These are phyloP conservation scores for Penicillium sp. DNA, from an alignment of 2,329 filamentous ascomycete species.

Conservation along the genomic window DNA sequence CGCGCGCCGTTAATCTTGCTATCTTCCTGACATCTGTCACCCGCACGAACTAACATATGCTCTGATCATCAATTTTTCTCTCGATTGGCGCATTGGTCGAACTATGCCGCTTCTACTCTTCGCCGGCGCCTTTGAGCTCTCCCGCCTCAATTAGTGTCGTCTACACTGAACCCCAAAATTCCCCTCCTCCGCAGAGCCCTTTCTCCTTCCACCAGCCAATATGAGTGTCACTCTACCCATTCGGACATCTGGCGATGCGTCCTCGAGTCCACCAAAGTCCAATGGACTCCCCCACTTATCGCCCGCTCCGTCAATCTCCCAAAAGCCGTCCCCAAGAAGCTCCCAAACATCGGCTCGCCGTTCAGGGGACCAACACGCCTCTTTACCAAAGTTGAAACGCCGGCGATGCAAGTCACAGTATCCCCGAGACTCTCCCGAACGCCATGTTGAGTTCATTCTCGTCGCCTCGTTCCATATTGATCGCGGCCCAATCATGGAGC, in stretches of 20 bases:
- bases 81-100: slow-evolving; percentile 18
- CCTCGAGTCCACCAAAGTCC: slow-evolving; percentile 43
- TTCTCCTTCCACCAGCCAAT: slow-evolving; percentile 20
- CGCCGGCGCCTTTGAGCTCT: slow-evolving; percentile 17
- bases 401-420: slow-evolving; percentile 74
- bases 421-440: slow-evolving; percentile 74
- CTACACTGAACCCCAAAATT: slow-evolving; percentile 22
- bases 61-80: not conserved
- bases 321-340: slow-evolving; percentile 55
- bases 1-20: slow-evolving; percentile 14
- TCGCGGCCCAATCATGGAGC: slow-evolving; percentile 94
- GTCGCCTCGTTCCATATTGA: slow-evolving; percentile 98
- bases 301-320: slow-evolving; percentile 64
- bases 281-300: slow-evolving; percentile 61
- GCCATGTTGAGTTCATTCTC: slow-evolving; percentile 98
- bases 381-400: slow-evolving; percentile 49
- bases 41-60: slow-evolving; percentile 11
- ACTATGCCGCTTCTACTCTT: slow-evolving; percentile 18
- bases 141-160: slow-evolving; percentile 12
- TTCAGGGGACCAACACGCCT: slow-evolving; percentile 43
- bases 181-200: slow-evolving; percentile 16
- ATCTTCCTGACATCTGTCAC: slow-evolving; percentile 5
- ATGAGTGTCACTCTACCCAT: slow-evolving; percentile 46
- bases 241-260: slow-evolving; percentile 52
- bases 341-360: slow-evolving; percentile 45